Base-by-base conservation (phyloP, 176 grass and related monocot genomes). In the Raddia distichophylla region DNA sequence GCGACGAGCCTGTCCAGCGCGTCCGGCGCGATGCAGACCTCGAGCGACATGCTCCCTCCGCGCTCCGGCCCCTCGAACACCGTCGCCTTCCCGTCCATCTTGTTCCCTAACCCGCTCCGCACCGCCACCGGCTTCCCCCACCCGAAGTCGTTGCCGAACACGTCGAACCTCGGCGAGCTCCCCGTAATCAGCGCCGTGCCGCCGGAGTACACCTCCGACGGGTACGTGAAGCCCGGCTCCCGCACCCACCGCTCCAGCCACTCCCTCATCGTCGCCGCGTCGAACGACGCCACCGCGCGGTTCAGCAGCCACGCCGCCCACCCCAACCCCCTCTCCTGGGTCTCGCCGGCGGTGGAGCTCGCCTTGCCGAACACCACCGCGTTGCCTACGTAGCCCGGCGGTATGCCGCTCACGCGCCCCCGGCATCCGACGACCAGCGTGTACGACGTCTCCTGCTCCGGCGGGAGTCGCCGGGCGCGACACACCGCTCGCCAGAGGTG, bases 91-190 rank as follows among this genome's bases (percentile, higher is more conserved):
- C 85, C 77, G 40, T 85, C 77, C 0, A 34, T 0, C 65, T 88
- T 88, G 75, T 76, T 86, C 15, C 34, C 78, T 1, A 55, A 2
- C 2, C 90, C 83, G 5, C 86, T 86, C 7, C 83, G 67, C 0
- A 75, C 86, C 0, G 74, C 74, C 15, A 86, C 9, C 17, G 79
- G 62, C 34, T 5, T 33, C 2, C 90, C 90, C 86, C 86, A 83
- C 5, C 83, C 79, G 60, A 89, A 89, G 52, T 92, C 86, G 73
- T 85, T 89, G 10, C 73, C 73, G 8, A 37, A 77, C 22, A 50
- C 64, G 13, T 77, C 80, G 47, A 92, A 89, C 75, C 77, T 73
- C 10, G 90, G 87, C 13, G 87, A 92, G 55, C 48, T 80, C 2
- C 27, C 83, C 6, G 77, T 75, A 8, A 15, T 8, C 19, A 85